Evolutionary conservation across 176 grass and related monocot genomes (phyloP).

Genomic region (Juncus inflexus): DNA sequence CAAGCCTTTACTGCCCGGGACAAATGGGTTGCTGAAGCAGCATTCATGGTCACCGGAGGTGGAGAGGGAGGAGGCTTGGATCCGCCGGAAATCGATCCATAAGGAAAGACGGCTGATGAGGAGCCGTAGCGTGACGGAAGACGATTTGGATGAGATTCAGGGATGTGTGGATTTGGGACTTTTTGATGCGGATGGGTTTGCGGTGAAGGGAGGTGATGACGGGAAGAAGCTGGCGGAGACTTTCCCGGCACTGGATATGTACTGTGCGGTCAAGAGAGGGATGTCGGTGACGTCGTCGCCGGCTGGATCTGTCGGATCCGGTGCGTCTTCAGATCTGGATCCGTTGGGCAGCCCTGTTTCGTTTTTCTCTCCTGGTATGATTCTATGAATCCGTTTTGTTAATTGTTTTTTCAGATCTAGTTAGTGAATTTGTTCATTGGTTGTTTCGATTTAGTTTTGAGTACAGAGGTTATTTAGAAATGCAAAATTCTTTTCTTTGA

Average conservation of each 20-base stretch:
- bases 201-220: slow-evolving; percentile 30
- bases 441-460: background rate
- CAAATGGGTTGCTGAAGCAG: slow-evolving; percentile 56
- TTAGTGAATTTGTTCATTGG: background rate
- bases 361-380: slow-evolving; percentile 52
- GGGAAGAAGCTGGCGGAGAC: slow-evolving; percentile 46
- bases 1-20: background rate
- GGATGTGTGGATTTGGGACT: slow-evolving; percentile 80
- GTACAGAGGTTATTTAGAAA: too few relatives aligned
- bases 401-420: slow-evolving; percentile 6
- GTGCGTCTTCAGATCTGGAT: slow-evolving; percentile 44
- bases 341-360: slow-evolving; percentile 60
- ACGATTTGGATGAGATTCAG: slow-evolving; percentile 77
- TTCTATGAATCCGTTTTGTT: background rate
- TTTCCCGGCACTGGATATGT: slow-evolving; percentile 57
- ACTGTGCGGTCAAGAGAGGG: slow-evolving; percentile 48
- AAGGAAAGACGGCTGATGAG: slow-evolving; percentile 17
- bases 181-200: slow-evolving; percentile 43
- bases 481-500: too few relatives aligned
- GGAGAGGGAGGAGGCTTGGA: slow-evolving; percentile 73
- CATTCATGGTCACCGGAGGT: slow-evolving; percentile 81
- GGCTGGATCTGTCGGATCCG: background rate
- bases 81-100: slow-evolving; percentile 44
- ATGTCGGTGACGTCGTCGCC: background rate
- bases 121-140: slow-evolving; percentile 63